These are phyloP conservation scores for Blastobotrys proliferans DNA, from an alignment of 1,139 yeast genomes.

Conservation along the genomic window DNA sequence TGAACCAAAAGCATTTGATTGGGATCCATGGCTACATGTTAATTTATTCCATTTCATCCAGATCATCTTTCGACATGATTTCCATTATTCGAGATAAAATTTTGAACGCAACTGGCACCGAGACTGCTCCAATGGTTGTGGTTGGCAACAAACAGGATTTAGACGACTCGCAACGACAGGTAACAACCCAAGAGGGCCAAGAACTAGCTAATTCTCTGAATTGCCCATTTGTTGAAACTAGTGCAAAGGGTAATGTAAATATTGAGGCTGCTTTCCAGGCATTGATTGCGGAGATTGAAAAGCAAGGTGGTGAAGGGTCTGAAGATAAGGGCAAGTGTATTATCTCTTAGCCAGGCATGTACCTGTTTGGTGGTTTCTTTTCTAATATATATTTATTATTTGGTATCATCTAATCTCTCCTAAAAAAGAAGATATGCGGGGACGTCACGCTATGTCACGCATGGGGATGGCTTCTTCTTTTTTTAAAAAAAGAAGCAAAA, in stretches of 20 bases:
- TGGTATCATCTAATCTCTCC: not conserved
- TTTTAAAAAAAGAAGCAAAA: no score
- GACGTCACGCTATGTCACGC: no score
- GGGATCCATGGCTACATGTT: constrained; percentile 84
- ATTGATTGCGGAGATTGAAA: constrained; percentile 69
- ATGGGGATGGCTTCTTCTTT: no score
- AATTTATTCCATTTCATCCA: constrained; percentile 77
- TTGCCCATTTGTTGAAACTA: constrained; percentile 73
- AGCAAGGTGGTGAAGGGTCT: constrained; percentile 41
- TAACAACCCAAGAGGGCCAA: constrained; percentile 59
- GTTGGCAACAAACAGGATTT: constrained; percentile 85
- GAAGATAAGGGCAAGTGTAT: constrained; percentile 35
- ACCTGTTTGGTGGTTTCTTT: not conserved
- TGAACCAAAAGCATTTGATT: constrained; percentile 76
- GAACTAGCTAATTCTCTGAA: constrained; percentile 56
- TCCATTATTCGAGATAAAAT: constrained; percentile 81
- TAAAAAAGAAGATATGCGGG: no score
- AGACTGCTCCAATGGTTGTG: constrained; percentile 70
- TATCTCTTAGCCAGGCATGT: not conserved
- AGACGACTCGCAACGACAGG: constrained; percentile 54
- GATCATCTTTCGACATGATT: constrained; percentile 74
- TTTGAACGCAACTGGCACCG: constrained; percentile 68
- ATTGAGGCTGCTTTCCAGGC: constrained; percentile 61
- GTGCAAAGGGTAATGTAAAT: constrained; percentile 72
- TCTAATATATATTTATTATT: constrained; percentile 1